Evolutionary conservation across 345 rosid species (phyloP), one percentile per base, ranked within the genome.

Genomic region (Toxicodendron radicans): DNA sequence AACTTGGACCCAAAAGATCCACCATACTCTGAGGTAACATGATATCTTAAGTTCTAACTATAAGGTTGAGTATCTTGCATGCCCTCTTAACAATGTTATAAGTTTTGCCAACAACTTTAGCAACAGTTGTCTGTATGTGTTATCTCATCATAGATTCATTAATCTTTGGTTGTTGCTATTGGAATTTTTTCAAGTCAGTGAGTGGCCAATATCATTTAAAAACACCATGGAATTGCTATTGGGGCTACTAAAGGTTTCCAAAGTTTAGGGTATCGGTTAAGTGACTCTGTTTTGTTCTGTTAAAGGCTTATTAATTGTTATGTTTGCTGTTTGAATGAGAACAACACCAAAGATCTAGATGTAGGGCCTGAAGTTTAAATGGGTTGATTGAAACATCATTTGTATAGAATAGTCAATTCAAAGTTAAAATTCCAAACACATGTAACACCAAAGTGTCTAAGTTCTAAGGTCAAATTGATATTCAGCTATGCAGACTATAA

Each of bases 1-100:
- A 88, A 81, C 32, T 75, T 91, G 60, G 77, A 87, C 84, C 97
- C 97, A 4, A 67, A 78, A 52, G 90, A 85, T 82, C 79, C 87
- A 52, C 78, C 82, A n/a, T n/a, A n/a, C n/a, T n/a, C n/a, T n/a
- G n/a, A n/a, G n/a, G n/a, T n/a, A n/a, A n/a, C n/a, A n/a, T n/a
- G n/a, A n/a, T n/a, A n/a, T n/a, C n/a, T n/a, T n/a, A n/a, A n/a
- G n/a, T n/a, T n/a, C n/a, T n/a, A n/a, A n/a, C n/a, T n/a, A n/a
- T n/a, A n/a, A n/a, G n/a, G n/a, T n/a, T n/a, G n/a, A n/a, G n/a
- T n/a, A n/a, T n/a, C n/a, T n/a, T n/a, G n/a, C n/a, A n/a, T n/a
- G 45, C 35, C 57, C 43, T 67, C 20, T 67, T 27, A 12, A 20
- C 66, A 18, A 20, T 2, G 10, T 13, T 23, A 46, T 13, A 27